Evolutionary conservation across 306 rosid genomes (phyloP).

Genomic region (Dryas drummondii): DNA sequence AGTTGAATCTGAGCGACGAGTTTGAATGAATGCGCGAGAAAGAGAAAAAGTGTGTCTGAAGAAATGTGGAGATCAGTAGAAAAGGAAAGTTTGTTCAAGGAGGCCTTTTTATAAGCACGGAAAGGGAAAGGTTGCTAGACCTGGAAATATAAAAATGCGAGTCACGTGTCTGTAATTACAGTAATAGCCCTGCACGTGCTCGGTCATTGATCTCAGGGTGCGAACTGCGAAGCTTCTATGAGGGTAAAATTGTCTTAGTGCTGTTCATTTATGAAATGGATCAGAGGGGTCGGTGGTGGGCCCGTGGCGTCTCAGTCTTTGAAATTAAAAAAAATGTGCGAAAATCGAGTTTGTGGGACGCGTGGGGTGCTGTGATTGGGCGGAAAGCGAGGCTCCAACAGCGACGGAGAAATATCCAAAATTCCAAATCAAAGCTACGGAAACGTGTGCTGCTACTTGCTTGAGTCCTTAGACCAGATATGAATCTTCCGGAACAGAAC

Average conservation of each 20-base stretch:
- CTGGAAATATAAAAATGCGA: too few species aligned
- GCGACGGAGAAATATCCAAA: not conserved
- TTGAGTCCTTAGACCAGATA: not conserved
- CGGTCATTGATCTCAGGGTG: not conserved
- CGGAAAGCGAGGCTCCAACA: not conserved
- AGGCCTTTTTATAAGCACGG: conserved; percentile 25
- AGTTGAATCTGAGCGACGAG: conserved; percentile 18
- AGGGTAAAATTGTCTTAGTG: conserved; percentile 31
- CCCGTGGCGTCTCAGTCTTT: not conserved
- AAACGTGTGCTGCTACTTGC: not conserved
- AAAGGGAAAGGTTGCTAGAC: conserved; percentile 25
- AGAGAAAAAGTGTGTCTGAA: not conserved
- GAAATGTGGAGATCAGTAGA: not conserved
- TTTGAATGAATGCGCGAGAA: conserved; percentile 27
- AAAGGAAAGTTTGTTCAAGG: not conserved
- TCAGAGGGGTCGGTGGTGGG: conserved; percentile 28
- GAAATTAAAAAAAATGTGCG: conserved; percentile 25
- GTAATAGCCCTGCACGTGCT: conserved; percentile 38
- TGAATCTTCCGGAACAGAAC: not conserved
- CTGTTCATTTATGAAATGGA: conserved; percentile 22
- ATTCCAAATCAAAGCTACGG: not conserved
- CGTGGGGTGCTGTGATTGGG: conserved; percentile 3
- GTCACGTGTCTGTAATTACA: conserved; percentile 22
- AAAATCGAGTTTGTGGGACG: conserved; percentile 10
- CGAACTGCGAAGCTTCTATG: fast-evolving